A percentile compares a stretch with the other conserved stretches of the same genome.
phyloP scores from a whole-genome alignment of 148 eudicot genomes.

The Vaccinium darrowii region DNA sequence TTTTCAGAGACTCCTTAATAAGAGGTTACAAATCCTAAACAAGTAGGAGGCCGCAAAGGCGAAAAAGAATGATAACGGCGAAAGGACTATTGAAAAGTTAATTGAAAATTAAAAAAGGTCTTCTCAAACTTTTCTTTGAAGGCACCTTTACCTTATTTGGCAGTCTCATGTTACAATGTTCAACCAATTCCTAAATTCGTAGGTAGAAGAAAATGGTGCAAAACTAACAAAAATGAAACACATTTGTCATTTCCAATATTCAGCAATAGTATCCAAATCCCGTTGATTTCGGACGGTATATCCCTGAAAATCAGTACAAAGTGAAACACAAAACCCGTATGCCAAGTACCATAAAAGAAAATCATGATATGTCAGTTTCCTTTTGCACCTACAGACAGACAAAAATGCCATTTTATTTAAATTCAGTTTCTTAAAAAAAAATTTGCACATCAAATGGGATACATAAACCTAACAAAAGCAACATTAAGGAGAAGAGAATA shows the following conservation, averaged over 20 bases:
- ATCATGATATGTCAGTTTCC: not conserved
- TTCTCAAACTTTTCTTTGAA: conserved; percentile 8
- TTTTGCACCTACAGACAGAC: not conserved
- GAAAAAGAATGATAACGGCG: not conserved
- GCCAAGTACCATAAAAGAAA: not conserved
- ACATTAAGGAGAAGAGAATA: not conserved
- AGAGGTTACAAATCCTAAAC: not conserved
- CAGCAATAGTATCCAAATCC: no score
- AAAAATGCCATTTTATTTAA: not conserved
- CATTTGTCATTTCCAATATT: no score
- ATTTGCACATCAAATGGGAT: not conserved
- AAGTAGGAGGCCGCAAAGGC: not conserved
- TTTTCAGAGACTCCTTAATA: not conserved
- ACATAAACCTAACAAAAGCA: not conserved
- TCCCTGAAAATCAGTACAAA: not conserved
- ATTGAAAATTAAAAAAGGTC: not conserved
- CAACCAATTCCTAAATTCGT: not conserved
- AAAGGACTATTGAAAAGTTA: not conserved
- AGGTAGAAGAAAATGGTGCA: not conserved
- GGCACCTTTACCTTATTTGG: not conserved
- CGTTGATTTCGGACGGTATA: not conserved
- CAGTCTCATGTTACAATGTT: no score
- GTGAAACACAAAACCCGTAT: not conserved
- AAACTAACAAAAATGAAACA: not conserved
- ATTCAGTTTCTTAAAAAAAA: not conserved